Conservation (phyloP, 192 early-diverging fungal species). For the Piromyces finnis region DNA sequence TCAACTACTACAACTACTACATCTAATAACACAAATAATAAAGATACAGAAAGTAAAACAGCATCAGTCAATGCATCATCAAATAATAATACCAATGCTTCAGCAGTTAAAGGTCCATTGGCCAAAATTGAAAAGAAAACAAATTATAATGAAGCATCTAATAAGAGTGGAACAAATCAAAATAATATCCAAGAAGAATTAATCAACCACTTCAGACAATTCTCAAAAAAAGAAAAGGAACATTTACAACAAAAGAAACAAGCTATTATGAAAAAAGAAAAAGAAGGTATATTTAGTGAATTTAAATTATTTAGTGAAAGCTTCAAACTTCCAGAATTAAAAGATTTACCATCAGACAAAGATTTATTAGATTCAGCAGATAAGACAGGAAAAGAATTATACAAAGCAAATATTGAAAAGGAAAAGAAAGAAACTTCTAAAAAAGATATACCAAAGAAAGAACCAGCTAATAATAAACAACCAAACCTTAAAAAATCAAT, state of each 20-base stretch:
- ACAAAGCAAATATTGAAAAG: not conserved
- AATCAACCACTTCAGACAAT: slow-evolving; percentile 28
- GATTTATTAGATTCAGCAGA: not conserved
- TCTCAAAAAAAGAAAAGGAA: slow-evolving; percentile 60
- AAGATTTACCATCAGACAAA: slow-evolving; percentile 3
- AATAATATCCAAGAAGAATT: slow-evolving; percentile 20
- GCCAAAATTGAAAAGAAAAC: not conserved
- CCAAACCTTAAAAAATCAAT: not conserved
- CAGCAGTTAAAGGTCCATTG: not conserved
- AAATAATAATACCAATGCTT: not conserved
- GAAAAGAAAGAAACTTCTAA: not conserved
- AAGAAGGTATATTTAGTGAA: slow-evolving; percentile 53
- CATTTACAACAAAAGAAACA: slow-evolving; percentile 56
- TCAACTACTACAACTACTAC: no score
- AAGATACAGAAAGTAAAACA: not conserved
- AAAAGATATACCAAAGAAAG: not conserved
- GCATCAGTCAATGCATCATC: not conserved
- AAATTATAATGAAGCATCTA: not conserved
- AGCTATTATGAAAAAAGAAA: slow-evolving; percentile 51
- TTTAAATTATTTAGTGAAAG: slow-evolving; percentile 60
- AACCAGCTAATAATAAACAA: not conserved
- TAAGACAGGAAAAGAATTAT: not conserved
- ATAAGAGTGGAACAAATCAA: not conserved
- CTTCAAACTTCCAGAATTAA: slow-evolving; percentile 23
- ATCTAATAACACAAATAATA: not conserved